phyloP scores from a whole-genome alignment of 2,329 filamentous ascomycete species.

The Seiridium cupressi region DNA sequence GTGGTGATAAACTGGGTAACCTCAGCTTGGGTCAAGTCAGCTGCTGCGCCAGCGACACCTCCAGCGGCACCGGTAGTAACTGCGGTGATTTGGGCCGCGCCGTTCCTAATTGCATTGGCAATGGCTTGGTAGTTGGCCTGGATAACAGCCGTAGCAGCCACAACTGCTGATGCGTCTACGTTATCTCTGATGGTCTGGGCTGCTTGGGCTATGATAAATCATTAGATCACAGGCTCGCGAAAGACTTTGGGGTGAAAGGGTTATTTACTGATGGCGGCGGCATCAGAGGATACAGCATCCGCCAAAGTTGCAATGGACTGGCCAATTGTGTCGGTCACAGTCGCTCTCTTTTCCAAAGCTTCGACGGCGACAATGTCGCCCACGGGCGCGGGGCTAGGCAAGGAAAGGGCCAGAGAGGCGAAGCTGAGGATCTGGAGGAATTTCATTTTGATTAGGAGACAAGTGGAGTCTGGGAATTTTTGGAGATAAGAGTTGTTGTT shows the following conservation, averaged over 20 bases:
- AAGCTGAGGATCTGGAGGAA: slow-evolving; percentile 5
- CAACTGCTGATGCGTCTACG: not conserved
- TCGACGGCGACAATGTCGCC: not conserved
- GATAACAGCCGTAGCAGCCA: not conserved
- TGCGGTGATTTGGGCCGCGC: not conserved
- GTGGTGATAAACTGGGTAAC: not conserved
- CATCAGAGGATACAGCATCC: not conserved
- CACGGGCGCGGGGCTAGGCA: not conserved
- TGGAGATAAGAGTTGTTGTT: not conserved
- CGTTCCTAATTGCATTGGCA: not conserved
- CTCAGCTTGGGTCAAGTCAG: not conserved
- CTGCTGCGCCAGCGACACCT: not conserved
- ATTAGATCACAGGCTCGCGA: not conserved
- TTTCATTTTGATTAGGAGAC: not conserved
- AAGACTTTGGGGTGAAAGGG: not conserved
- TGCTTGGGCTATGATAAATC: not conserved
- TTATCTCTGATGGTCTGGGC: not conserved
- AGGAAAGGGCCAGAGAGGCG: slow-evolving; percentile 3
- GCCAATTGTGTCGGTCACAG: not conserved
- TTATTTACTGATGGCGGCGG: not conserved
- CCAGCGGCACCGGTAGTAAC: not conserved
- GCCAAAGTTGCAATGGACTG: not conserved
- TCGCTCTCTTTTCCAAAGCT: slow-evolving; percentile 3
- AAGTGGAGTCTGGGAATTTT: not conserved
- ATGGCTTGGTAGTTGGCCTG: not conserved